These are phyloP conservation scores for Pelargonium fulgidum DNA, from an alignment of 441 rosid species.

Conservation along the genomic window DNA sequence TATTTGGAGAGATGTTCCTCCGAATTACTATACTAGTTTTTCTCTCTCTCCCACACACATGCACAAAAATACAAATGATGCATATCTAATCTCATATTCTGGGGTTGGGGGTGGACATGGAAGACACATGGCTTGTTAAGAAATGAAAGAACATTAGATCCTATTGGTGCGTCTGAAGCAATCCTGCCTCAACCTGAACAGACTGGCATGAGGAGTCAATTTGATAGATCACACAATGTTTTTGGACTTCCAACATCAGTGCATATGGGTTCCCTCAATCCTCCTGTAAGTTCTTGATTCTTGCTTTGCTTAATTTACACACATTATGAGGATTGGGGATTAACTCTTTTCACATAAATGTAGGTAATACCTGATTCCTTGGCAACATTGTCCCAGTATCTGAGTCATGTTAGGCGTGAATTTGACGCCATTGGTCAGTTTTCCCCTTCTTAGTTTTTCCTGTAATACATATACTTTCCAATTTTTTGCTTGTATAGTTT, in stretches of 20 bases:
- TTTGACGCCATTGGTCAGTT: constrained; percentile 47
- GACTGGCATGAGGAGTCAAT: constrained; percentile 35
- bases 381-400: constrained; percentile 57
- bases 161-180: constrained; percentile 25
- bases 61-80: neutral
- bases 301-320: neutral
- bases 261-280: constrained; percentile 46
- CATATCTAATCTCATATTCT: constrained; percentile 5
- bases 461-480: neutral
- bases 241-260: constrained; percentile 52
- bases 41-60: neutral
- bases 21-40: neutral
- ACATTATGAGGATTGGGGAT: neutral
- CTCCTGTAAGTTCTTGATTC: constrained; percentile 47
- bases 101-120: constrained; percentile 18
- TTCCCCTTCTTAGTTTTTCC: neutral
- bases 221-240: constrained; percentile 38
- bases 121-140: constrained; percentile 41
- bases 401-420: constrained; percentile 41
- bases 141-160: constrained; percentile 37
- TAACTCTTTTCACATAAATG: constrained; percentile 17
- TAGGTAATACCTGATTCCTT: constrained; percentile 65
- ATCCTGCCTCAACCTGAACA: constrained; percentile 36
- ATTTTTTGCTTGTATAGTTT: constrained; percentile 11
- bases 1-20: neutral